Base-by-base conservation (phyloP, 805 yeast species). In the Yarrowia yakushimensis region DNA sequence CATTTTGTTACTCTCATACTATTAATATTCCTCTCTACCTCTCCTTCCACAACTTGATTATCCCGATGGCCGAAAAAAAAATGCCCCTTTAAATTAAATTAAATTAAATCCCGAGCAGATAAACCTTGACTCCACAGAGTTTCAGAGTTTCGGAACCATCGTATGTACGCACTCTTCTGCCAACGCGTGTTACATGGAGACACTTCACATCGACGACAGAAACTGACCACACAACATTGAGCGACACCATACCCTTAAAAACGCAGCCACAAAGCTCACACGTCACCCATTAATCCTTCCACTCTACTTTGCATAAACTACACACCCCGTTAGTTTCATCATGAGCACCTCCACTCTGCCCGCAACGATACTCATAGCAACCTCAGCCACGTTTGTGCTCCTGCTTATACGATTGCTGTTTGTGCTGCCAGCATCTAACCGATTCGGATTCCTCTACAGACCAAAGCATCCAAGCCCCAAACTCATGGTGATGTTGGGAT, bases 401-500 rank as follows among this genome's bases (percentile, higher is more conserved):
- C 17, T 55, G 8, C 48, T 55, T 9, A 27, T 39, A 54, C 37
- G 61, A 1, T 39, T 41, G 11, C 61, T 55, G 33, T 52, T 52
- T 12, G 59, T 52, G 13, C 18, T 52, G 4, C 59, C 59, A 13
- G 59, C 61, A 1, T 55, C 61, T 2, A 41, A 55, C 9, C 37
- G 61, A 17, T 55, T 15, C 20, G 61, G 61, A 3, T 55, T 13
- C 17, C 23, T 30, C n/a, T 30, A 55, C 28, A 9, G 61, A 10
- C 37, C 23, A 10, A 55, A 41, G 7, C 61, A 55, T 39, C 2
- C 28, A 5, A 30, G 30, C 20, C 61, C 65, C 18, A 50, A 43
- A 23, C 36, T 83, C 23, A 79, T 88, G 81, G 76, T 88, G 0
- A 78, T 90, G n/a, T 74, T 93, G 11, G 98, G 98, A 0, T 90